Evolutionary conservation across 1,284 basidiomycete genomes (phyloP).

Genomic region (Trichosporon sp.): DNA sequence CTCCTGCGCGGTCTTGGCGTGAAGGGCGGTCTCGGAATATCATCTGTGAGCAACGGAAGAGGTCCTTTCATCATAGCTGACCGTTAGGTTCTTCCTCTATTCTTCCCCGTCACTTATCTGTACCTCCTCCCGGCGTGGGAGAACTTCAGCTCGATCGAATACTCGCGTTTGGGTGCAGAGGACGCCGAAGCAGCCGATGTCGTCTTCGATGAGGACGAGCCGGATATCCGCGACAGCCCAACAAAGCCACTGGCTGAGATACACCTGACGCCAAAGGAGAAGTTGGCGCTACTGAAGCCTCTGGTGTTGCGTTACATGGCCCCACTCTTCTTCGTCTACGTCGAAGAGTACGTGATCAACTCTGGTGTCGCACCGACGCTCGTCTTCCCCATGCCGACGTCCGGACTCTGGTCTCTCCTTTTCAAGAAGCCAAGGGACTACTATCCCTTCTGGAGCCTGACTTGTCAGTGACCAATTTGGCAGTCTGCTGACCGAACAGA

Average conservation of each 20-base stretch:
- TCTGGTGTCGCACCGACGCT: conserved; percentile 88
- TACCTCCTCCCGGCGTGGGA: conserved; percentile 60
- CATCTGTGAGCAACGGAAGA: conserved; percentile 41
- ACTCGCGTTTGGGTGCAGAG: conserved; percentile 30
- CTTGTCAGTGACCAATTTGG: conserved; percentile 25
- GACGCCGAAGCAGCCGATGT: conserved; percentile 17
- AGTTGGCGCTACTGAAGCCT: conserved; percentile 68
- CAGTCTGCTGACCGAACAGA: conserved; percentile 42
- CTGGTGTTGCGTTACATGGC: conserved; percentile 63
- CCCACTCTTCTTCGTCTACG: conserved; percentile 48
- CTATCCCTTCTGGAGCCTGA: conserved; percentile 73
- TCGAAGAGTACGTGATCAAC: conserved; percentile 92
- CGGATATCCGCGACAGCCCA: not conserved
- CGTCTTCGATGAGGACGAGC: not conserved
- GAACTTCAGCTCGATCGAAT: conserved; percentile 9
- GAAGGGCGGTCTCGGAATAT: conserved; percentile 70
- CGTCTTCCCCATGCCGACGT: conserved; percentile 75
- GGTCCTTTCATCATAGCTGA: not conserved
- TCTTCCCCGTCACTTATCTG: conserved; percentile 67
- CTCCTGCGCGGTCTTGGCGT: conserved; percentile 80
- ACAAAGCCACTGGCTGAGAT: conserved; percentile 6
- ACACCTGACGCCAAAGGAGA: conserved; percentile 59
- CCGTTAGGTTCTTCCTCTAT: conserved; percentile 66
- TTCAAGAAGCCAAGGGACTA: conserved; percentile 86
- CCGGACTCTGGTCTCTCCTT: conserved; percentile 62